Evolutionary conservation across 177 flowering plant genomes (phyloP).

Genomic region (Vitis hybrid): DNA sequence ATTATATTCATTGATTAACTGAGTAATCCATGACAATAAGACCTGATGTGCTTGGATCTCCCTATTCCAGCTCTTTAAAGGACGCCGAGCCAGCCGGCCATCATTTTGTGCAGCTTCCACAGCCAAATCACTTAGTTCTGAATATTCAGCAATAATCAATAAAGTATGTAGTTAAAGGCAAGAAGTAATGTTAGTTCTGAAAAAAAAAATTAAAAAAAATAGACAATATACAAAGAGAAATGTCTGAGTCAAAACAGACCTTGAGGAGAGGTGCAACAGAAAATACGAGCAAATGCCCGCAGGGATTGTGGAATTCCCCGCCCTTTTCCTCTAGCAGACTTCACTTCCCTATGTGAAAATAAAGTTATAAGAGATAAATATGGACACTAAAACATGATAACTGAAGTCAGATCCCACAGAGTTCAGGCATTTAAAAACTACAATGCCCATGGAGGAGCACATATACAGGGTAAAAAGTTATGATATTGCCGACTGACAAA

Average conservation of each 20-base stretch:
- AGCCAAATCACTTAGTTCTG: constrained; percentile 64
- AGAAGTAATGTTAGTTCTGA: neutral
- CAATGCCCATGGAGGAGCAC: no score
- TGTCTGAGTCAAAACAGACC: constrained; percentile 33
- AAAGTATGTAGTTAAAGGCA: neutral
- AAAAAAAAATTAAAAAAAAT: neutral
- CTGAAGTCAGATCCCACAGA: no score
- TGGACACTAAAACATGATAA: neutral
- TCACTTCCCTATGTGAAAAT: constrained; percentile 62
- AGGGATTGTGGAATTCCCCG: constrained; percentile 89
- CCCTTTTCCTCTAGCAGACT: constrained; percentile 58
- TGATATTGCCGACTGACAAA: no score
- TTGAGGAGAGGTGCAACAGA: constrained; percentile 48
- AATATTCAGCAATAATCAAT: constrained; percentile 9
- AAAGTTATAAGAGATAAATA: constrained; percentile 3
- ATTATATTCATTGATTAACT: constrained; percentile 44
- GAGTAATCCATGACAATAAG: constrained; percentile 37
- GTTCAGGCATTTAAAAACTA: no score
- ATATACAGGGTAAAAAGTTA: no score
- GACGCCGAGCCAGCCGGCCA: constrained; percentile 81
- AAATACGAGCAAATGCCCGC: constrained; percentile 80
- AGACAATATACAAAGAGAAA: neutral
- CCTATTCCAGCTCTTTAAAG: constrained; percentile 39
- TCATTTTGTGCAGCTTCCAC: constrained; percentile 64
- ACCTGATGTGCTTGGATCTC: constrained; percentile 72